These are phyloP conservation scores for Ustilago sp. DNA, from an alignment of 1,284 basidiomycete species.

Conservation along the genomic window DNA sequence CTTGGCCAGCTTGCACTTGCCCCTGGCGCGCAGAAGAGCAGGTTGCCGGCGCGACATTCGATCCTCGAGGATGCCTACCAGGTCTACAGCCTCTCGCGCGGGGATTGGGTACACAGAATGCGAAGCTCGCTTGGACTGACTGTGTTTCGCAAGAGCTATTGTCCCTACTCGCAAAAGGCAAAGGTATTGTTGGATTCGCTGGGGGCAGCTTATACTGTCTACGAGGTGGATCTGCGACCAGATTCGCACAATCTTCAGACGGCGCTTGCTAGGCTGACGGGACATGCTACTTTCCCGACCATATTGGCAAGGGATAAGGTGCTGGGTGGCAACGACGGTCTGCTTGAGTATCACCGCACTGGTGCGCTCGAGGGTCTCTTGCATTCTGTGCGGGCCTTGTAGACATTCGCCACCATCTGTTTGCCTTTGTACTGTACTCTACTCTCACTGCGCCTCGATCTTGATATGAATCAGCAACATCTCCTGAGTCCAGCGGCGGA, in stretches of 20 bases:
- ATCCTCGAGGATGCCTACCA: conserved; percentile 32
- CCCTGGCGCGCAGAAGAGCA: too few relatives aligned
- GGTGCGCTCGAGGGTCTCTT: conserved; percentile 30
- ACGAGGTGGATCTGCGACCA: conserved; percentile 43
- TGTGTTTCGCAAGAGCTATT: conserved; percentile 55
- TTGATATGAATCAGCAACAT: too few relatives aligned
- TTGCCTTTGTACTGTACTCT: not conserved
- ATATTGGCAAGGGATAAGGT: conserved; percentile 33
- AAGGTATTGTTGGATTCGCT: conserved; percentile 36
- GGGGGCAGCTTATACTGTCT: conserved; percentile 32
- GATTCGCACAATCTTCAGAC: conserved; percentile 45
- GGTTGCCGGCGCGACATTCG: not conserved
- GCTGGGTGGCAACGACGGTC: conserved; percentile 47
- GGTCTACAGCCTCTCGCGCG: conserved; percentile 33
- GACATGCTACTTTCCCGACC: conserved; percentile 48
- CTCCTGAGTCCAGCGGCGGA: too few relatives aligned
- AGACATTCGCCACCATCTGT: not conserved
- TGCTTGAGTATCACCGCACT: conserved; percentile 22
- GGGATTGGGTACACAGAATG: conserved; percentile 34
- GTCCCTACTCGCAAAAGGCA: conserved; percentile 44
- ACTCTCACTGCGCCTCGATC: not conserved
- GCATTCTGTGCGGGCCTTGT: conserved; percentile 28
- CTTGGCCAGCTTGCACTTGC: conserved; percentile 35
- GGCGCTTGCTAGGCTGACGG: conserved; percentile 34
- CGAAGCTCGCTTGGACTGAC: conserved; percentile 28